phyloP scores from a whole-genome alignment of 179 eudicot genomes.

The Silene vulgaris region DNA sequence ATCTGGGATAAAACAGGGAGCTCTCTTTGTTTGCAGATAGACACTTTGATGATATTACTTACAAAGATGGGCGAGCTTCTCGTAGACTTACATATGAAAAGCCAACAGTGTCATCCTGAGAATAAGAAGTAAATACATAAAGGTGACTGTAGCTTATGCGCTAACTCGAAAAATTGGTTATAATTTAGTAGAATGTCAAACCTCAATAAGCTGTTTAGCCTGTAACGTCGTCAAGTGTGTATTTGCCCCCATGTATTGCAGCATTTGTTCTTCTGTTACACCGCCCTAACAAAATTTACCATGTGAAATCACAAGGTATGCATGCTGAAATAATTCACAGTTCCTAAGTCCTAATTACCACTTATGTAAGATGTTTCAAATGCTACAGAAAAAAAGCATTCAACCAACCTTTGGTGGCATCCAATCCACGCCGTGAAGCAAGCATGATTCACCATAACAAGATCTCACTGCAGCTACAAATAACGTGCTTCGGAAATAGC shows the following conservation, averaged over 20 bases:
- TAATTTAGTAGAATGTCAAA: slow-evolving; percentile 22
- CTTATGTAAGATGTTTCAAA: not conserved
- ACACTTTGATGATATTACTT: slow-evolving; percentile 29
- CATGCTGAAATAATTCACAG: not conserved
- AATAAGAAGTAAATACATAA: slow-evolving; percentile 23
- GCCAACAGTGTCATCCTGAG: slow-evolving; percentile 75
- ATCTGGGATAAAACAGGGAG: not conserved
- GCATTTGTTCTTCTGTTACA: slow-evolving; percentile 94
- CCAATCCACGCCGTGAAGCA: slow-evolving; percentile 99
- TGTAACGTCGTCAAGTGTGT: slow-evolving; percentile 61
- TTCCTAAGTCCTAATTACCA: not conserved
- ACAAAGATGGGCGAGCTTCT: slow-evolving; percentile 89
- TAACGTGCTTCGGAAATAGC: slow-evolving; percentile 89
- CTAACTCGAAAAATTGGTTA: not conserved
- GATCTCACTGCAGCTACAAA: slow-evolving; percentile 98
- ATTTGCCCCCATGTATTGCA: slow-evolving; percentile 93
- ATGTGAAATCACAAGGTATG: not conserved
- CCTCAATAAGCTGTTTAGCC: slow-evolving; percentile 89
- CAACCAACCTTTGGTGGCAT: slow-evolving; percentile 95
- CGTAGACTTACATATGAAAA: slow-evolving; percentile 89
- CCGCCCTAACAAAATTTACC: slow-evolving; percentile 59
- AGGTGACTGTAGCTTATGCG: not conserved
- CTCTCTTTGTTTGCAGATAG: not conserved
- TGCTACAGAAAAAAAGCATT: slow-evolving; percentile 8
- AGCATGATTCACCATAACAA: slow-evolving; percentile 86